These are phyloP conservation scores for Calocybe gangraenosa DNA, from an alignment of 768 basidiomycete species.

Conservation along the genomic window DNA sequence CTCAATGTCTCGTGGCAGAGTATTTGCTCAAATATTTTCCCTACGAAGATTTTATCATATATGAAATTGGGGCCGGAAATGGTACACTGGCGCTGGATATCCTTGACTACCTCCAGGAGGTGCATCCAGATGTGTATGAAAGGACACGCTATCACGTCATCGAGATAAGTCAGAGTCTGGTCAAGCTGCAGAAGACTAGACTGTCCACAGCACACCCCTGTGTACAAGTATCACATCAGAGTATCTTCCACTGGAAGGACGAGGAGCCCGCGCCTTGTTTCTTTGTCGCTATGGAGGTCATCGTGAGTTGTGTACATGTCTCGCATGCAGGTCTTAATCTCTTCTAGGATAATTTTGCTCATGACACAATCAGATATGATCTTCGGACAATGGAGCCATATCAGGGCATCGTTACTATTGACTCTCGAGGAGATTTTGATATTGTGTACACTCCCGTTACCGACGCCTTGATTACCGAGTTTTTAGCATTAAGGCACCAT, in stretches of 20 bases:
- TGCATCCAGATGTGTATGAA: constrained; percentile 90
- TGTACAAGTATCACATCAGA: constrained; percentile 67
- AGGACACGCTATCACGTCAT: constrained; percentile 91
- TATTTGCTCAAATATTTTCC: constrained; percentile 95
- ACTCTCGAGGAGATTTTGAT: constrained; percentile 77
- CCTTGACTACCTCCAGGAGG: constrained; percentile 70
- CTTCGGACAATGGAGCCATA: constrained; percentile 72
- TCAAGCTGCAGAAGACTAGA: constrained; percentile 63
- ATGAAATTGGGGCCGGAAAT: constrained; percentile 98
- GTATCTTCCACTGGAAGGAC: constrained; percentile 81
- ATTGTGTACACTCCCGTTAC: constrained; percentile 79
- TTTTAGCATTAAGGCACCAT: constrained; percentile 63
- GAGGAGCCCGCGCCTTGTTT: constrained; percentile 83
- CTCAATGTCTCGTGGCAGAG: constrained; percentile 82
- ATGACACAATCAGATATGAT: constrained; percentile 92
- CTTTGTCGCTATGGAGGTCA: constrained; percentile 92
- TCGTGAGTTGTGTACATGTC: constrained; percentile 50
- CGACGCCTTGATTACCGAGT: constrained; percentile 80
- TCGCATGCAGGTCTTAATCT: background rate
- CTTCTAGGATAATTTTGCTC: constrained; percentile 88
- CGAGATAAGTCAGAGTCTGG: constrained; percentile 85
- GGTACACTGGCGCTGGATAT: constrained; percentile 91
- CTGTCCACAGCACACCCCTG: constrained; percentile 62
- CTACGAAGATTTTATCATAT: constrained; percentile 92
- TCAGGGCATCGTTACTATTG: constrained; percentile 79